phyloP scores from a whole-genome alignment of 2,329 filamentous ascomycete genomes.

The Penicillium sp. region DNA sequence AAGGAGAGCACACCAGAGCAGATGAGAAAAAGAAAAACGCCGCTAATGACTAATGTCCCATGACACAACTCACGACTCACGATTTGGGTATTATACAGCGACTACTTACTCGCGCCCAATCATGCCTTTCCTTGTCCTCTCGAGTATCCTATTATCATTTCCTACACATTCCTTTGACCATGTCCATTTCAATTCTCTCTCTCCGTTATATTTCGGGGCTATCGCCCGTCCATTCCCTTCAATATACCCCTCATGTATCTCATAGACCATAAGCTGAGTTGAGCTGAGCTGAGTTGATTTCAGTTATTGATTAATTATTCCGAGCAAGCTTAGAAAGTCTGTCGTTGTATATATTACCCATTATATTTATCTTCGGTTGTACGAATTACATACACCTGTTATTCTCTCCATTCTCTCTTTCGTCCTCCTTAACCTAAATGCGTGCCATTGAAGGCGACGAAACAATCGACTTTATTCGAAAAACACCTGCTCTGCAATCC shows the following conservation, averaged over 20 bases:
- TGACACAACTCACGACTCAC: conserved; percentile 34
- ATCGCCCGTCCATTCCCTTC: conserved; percentile 22
- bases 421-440: too few relatives aligned
- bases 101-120: conserved; percentile 40
- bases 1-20: background rate
- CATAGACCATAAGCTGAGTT: conserved; percentile 18
- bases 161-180: background rate
- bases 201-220: conserved; percentile 6
- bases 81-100: conserved; percentile 24
- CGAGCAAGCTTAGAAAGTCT: background rate
- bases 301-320: background rate
- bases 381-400: too few relatives aligned
- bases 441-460: too few relatives aligned
- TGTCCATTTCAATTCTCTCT: conserved; percentile 7
- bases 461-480: too few relatives aligned
- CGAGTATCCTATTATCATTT: conserved; percentile 1
- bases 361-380: too few relatives aligned
- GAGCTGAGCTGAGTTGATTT: background rate
- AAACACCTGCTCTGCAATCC: too few relatives aligned
- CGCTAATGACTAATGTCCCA: conserved; percentile 39
- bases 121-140: conserved; percentile 32
- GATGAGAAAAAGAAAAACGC: conserved; percentile 7
- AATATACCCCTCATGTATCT: conserved; percentile 24
- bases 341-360: background rate
- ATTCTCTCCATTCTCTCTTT: too few relatives aligned